Base-by-base conservation (phyloP, 139 green algal genomes). In the Yamagishiella unicocca region DNA sequence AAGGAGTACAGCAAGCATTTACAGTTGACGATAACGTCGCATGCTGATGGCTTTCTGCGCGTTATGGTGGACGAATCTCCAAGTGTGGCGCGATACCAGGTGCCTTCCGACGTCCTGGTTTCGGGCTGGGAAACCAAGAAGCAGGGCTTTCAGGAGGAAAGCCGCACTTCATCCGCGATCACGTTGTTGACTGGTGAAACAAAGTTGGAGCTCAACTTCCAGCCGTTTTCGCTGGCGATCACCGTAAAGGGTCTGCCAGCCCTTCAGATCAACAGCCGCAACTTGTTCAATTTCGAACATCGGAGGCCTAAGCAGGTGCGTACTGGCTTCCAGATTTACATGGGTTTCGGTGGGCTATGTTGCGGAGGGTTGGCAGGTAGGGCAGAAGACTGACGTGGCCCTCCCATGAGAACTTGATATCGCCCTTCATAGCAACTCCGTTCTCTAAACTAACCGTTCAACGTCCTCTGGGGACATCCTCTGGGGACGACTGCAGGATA, bases 281-380 rank as follows among this genome's bases (percentile, higher is more conserved):
- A 89, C 38, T 80, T 97, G 84, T 98, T 99, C 87, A 88, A 96
- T 64, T 94, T 99, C 75, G 97, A 99, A 92, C 96, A 98, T 73
- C 88, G 72, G 3, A 84, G 96, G 5, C 77, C 92, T 42, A 97
- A 97, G 88, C 84, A 97, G 91, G 91, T 94, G 82, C 3, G 87
- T n/a, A n/a, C n/a, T n/a, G n/a, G n/a, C n/a, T n/a, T n/a, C n/a
- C n/a, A n/a, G n/a, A n/a, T n/a, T n/a, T n/a, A n/a, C n/a, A n/a
- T n/a, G n/a, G n/a, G n/a, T n/a, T n/a, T n/a, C n/a, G n/a, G n/a
- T n/a, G n/a, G n/a, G n/a, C n/a, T n/a, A n/a, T n/a, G n/a, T n/a
- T n/a, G n/a, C n/a, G n/a, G n/a, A n/a, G n/a, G n/a, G n/a, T n/a
- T n/a, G n/a, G n/a, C n/a, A n/a, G n/a, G n/a, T n/a, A n/a, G n/a